phyloP scores from a whole-genome alignment of 495 filamentous ascomycete genomes.

The Penicillium herquei region DNA sequence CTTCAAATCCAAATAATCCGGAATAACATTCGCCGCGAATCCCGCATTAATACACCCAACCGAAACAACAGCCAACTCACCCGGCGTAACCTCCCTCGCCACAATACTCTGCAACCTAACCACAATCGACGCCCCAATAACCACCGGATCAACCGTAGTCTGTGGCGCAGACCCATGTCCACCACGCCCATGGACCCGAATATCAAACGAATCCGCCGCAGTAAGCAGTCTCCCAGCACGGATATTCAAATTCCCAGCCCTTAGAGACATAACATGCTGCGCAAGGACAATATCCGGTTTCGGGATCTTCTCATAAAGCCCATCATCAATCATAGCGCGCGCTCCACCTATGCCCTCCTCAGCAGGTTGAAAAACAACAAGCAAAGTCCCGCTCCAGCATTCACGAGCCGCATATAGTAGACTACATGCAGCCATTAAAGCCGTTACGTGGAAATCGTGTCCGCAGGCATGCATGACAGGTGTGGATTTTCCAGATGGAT shows the following conservation, averaged over 20 bases:
- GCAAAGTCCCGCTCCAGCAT: conserved; percentile 55
- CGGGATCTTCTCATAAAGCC: conserved; percentile 49
- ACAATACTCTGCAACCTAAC: conserved; percentile 56
- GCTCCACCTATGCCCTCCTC: conserved; percentile 59
- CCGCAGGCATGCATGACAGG: conserved; percentile 69
- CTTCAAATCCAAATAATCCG: conserved; percentile 47
- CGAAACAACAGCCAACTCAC: conserved; percentile 54
- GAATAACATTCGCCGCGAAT: conserved; percentile 53
- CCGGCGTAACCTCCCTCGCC: conserved; percentile 50
- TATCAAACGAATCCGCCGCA: conserved; percentile 41
- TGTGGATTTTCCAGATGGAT: conserved; percentile 42
- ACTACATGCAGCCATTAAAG: conserved; percentile 49
- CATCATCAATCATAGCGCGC: conserved; percentile 60
- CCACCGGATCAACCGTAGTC: conserved; percentile 54
- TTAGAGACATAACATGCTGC: conserved; percentile 54
- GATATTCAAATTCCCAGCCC: conserved; percentile 39
- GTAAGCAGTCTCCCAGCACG: conserved; percentile 28
- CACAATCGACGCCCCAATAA: conserved; percentile 52
- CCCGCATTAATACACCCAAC: conserved; percentile 53
- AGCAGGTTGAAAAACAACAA: conserved; percentile 60
- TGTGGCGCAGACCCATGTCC: conserved; percentile 54
- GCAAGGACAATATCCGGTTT: conserved; percentile 57
- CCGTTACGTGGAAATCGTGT: conserved; percentile 61
- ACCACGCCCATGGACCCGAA: conserved; percentile 49
- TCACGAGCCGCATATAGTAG: conserved; percentile 39